Conservation (phyloP, 163 green algal species). For the Scenedesmus sp. region DNA sequence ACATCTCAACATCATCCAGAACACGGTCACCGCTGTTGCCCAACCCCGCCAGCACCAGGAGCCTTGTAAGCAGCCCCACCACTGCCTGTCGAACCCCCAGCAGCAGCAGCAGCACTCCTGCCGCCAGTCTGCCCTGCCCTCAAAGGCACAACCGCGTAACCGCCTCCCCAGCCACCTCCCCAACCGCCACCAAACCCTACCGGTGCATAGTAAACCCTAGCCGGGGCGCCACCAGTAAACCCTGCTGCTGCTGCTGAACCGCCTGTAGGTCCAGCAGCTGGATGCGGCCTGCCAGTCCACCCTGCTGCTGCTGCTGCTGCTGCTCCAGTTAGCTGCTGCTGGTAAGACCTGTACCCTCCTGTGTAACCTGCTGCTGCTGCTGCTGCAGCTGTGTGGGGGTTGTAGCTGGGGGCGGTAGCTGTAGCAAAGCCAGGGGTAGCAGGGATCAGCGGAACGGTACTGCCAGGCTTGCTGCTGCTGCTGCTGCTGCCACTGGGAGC, state of each 20-base stretch:
- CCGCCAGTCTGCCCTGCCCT: not conserved
- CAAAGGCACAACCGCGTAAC: not conserved
- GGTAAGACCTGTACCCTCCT: not conserved
- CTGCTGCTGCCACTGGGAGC: not conserved
- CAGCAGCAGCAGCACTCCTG: not conserved
- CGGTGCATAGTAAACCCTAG: not conserved
- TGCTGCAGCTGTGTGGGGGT: not conserved
- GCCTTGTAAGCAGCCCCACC: not conserved
- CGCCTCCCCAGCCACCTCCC: conserved; percentile 28
- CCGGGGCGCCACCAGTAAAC: not conserved
- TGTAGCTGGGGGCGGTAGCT: conserved; percentile 16
- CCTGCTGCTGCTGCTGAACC: conserved; percentile 17
- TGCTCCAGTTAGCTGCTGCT: conserved; percentile 11
- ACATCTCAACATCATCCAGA: not conserved
- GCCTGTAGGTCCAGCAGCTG: conserved; percentile 14
- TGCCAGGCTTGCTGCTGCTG: not conserved
- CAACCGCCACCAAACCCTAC: conserved; percentile 31
- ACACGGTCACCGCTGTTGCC: not conserved
- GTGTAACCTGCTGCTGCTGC: not conserved
- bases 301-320: conserved; percentile 45
- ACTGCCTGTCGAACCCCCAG: not conserved
- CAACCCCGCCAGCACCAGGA: not conserved
- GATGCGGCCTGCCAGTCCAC: not conserved
- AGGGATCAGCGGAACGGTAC: not conserved
- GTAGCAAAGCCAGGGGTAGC: conserved; percentile 26